These are phyloP conservation scores for Phytophthora syringae DNA, from an alignment of 352 stramenopile genomes.

Conservation along the genomic window DNA sequence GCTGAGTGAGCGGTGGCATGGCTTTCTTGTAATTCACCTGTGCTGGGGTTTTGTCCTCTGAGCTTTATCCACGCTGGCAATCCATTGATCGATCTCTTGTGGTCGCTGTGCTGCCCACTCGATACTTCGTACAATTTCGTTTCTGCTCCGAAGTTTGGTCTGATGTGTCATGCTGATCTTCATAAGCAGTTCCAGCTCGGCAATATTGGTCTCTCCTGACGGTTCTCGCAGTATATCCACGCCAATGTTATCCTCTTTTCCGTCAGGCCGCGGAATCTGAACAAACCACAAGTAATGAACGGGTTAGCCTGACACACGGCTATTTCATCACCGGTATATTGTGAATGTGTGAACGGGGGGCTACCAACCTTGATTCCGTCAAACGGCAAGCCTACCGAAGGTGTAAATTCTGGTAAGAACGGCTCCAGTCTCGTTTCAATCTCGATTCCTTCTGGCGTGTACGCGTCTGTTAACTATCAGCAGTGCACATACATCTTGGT, in stretches of 20 bases:
- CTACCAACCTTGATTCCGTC: conserved; percentile 68
- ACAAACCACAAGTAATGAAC: background rate
- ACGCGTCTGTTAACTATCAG: conserved; percentile 74
- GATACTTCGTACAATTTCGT: conserved; percentile 85
- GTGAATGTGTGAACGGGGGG: background rate
- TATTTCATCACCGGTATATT: no score
- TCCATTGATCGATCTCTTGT: conserved; percentile 92
- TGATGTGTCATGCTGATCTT: conserved; percentile 68
- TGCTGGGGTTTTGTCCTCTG: conserved; percentile 78
- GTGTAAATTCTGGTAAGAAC: conserved; percentile 94
- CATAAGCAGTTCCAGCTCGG: conserved; percentile 92
- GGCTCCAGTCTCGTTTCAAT: conserved; percentile 92
- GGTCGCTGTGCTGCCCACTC: conserved; percentile 87
- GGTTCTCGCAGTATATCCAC: conserved; percentile 91
- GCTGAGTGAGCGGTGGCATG: conserved; percentile 85
- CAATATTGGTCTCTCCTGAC: conserved; percentile 84
- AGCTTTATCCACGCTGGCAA: conserved; percentile 90
- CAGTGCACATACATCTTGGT: conserved; percentile 13
- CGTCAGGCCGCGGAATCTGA: conserved; percentile 89
- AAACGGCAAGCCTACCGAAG: conserved; percentile 69
- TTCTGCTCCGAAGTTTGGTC: conserved; percentile 43
- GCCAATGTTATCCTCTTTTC: conserved; percentile 75
- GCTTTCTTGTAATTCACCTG: conserved; percentile 88
- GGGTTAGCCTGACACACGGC: no score
- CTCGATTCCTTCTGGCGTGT: conserved; percentile 90